These are phyloP conservation scores for Gnomoniopsis sp. DNA, from an alignment of 2,329 filamentous ascomycete species.

Conservation along the genomic window DNA sequence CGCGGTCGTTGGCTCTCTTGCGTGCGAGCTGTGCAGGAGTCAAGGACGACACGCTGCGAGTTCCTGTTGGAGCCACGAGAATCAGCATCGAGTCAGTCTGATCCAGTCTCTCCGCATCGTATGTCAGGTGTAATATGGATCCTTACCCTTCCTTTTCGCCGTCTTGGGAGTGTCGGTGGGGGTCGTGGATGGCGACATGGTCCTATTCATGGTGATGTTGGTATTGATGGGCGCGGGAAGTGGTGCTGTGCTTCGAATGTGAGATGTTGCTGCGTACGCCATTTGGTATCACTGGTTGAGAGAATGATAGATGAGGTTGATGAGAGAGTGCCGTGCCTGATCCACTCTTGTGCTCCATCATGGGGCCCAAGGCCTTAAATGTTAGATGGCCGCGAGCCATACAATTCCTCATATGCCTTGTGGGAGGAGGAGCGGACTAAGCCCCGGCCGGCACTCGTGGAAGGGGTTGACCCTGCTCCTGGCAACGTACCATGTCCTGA, in stretches of 20 bases:
- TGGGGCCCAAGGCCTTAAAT: slow-evolving; percentile 10
- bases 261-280: slow-evolving; percentile 20
- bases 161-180: slow-evolving; percentile 41
- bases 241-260: slow-evolving; percentile 19
- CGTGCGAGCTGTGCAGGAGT: slow-evolving; percentile 85
- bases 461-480: neutral
- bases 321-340: neutral
- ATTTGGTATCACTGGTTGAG: slow-evolving; percentile 11
- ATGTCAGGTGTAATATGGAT: slow-evolving; percentile 9
- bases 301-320: neutral
- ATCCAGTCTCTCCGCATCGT: slow-evolving; percentile 8
- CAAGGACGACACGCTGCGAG: slow-evolving; percentile 80
- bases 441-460: slow-evolving; percentile 11
- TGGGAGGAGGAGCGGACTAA: neutral
- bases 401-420: neutral
- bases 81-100: slow-evolving; percentile 13
- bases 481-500: neutral
- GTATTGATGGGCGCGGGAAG: slow-evolving; percentile 20
- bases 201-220: slow-evolving; percentile 22
- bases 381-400: slow-evolving; percentile 6
- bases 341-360: slow-evolving; percentile 7
- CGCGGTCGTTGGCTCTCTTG: slow-evolving; percentile 87
- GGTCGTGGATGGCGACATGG: slow-evolving; percentile 37
- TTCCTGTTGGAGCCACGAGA: slow-evolving; percentile 35
- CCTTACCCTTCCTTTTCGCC: slow-evolving; percentile 45